Conservation (phyloP, 169 alveolate species). For the Babesia caballi region DNA sequence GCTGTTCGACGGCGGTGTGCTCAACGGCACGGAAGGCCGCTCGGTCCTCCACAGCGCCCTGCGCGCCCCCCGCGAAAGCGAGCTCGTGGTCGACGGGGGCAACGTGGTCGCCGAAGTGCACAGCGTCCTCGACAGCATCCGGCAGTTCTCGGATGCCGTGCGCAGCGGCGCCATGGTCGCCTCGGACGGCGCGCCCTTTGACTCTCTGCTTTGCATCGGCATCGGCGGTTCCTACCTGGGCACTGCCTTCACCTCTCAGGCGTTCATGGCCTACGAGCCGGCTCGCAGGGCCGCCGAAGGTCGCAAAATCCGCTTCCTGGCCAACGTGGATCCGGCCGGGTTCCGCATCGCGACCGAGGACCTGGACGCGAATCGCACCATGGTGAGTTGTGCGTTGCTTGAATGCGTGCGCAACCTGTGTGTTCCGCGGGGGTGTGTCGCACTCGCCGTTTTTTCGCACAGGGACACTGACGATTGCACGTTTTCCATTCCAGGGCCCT, state of each 20-base stretch:
- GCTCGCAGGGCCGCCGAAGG: conserved; percentile 59
- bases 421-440: conserved; percentile 17
- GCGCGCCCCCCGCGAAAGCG: conserved; percentile 70
- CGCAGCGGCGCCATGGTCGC: conserved; percentile 88
- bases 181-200: conserved; percentile 87
- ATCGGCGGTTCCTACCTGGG: conserved; percentile 99
- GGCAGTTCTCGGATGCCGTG: conserved; percentile 70
- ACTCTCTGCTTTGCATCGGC: conserved; percentile 92
- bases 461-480: neutral
- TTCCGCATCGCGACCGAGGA: conserved; percentile 89
- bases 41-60: conserved; percentile 96
- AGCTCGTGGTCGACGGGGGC: conserved; percentile 15
- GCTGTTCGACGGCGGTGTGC: conserved; percentile 83
- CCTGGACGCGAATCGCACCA: conserved; percentile 91
- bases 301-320: conserved; percentile 88
- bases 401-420: neutral
- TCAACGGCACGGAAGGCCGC: conserved; percentile 93
- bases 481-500: neutral
- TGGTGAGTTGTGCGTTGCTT: conserved; percentile 35
- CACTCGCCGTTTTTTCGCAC: conserved; percentile 4
- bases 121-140: conserved; percentile 73
- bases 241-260: conserved; percentile 90
- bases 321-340: conserved; percentile 98
- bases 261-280: conserved; percentile 61
- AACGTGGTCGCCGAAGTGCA: conserved; percentile 39